Percentiles rank a stretch among this genome's conserved stretches.
These are phyloP conservation scores for Paramecium primaurelia DNA, from an alignment of 73 alveolate genomes.

Conservation along the genomic window DNA sequence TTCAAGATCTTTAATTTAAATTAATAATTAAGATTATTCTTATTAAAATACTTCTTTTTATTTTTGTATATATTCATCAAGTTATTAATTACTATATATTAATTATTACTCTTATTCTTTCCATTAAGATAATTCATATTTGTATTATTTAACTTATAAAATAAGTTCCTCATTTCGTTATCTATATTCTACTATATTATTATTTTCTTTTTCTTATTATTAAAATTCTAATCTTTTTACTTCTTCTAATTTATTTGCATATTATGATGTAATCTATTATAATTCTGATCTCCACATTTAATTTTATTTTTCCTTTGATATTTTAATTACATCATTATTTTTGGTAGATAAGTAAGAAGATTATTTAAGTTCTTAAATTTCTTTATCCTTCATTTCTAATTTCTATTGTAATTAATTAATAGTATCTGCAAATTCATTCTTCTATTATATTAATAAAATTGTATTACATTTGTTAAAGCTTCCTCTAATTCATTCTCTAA, in stretches of 20 bases:
- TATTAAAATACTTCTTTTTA: not conserved
- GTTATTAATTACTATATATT: not conserved
- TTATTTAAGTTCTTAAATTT: not conserved
- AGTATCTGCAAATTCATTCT: constrained; percentile 4
- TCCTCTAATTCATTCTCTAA: not conserved
- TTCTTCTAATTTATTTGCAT: constrained; percentile 34
- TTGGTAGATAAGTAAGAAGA: not conserved
- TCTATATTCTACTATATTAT: constrained; percentile 17
- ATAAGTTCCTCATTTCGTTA: not conserved
- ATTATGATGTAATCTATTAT: not conserved
- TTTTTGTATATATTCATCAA: not conserved
- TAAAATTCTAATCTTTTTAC: not conserved
- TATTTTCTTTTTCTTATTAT: not conserved
- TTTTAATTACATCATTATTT: constrained; percentile 25
- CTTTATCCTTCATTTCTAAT: not conserved
- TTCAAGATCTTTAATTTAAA: constrained; percentile 23
- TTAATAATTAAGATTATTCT: not conserved
- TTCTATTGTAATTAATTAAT: not conserved
- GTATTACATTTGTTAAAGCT: not conserved
- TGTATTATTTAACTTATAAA: not conserved
- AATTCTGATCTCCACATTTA: constrained; percentile 25
- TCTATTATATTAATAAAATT: not conserved
- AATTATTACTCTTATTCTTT: constrained; percentile 24
- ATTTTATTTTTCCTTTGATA: constrained; percentile 5
- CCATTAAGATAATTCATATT: not conserved